phyloP scores from a whole-genome alignment of 1,139 yeast genomes.

The Lodderomyces margitis region DNA sequence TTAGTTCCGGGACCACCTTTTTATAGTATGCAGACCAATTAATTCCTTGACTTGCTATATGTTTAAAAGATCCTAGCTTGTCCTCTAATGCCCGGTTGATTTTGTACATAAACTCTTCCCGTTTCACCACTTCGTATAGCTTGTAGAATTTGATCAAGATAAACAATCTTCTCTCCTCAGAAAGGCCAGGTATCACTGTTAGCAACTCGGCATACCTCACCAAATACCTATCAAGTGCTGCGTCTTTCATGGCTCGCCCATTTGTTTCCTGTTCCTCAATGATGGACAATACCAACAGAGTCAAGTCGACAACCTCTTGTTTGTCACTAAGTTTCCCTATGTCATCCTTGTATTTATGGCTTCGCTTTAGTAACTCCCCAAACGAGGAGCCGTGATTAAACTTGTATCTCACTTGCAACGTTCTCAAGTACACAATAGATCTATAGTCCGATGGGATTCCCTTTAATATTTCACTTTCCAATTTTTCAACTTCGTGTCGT shows the following conservation, averaged over 20 bases:
- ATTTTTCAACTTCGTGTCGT: slow-evolving; percentile 18
- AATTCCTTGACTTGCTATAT: slow-evolving; percentile 40
- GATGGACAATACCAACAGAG: background rate
- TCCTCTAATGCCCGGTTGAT: slow-evolving; percentile 40
- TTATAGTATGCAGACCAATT: slow-evolving; percentile 27
- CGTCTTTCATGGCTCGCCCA: background rate
- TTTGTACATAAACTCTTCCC: slow-evolving; percentile 41
- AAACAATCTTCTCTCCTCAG: slow-evolving; percentile 31
- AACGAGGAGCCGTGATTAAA: slow-evolving; percentile 31
- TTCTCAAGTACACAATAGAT: slow-evolving; percentile 32
- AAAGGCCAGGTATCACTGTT: slow-evolving; percentile 12
- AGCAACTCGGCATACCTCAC: background rate
- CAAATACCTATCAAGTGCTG: background rate
- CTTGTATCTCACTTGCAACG: slow-evolving; percentile 31
- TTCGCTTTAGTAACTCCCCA: slow-evolving; percentile 28
- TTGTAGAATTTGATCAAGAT: slow-evolving; percentile 36
- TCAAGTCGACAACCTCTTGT: background rate
- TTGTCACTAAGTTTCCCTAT: slow-evolving; percentile 4
- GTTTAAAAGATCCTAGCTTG: slow-evolving; percentile 26
- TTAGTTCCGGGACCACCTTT: slow-evolving; percentile 23
- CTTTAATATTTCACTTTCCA: slow-evolving; percentile 27
- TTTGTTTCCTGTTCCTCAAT: background rate
- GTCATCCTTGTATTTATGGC: background rate
- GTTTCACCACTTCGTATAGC: slow-evolving; percentile 25
- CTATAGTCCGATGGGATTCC: slow-evolving; percentile 37